Percentiles rank a stretch among this genome's conserved stretches.
These are phyloP conservation scores for Cyclotella baltica DNA, from an alignment of 108 stramenopile species.

Conservation along the genomic window DNA sequence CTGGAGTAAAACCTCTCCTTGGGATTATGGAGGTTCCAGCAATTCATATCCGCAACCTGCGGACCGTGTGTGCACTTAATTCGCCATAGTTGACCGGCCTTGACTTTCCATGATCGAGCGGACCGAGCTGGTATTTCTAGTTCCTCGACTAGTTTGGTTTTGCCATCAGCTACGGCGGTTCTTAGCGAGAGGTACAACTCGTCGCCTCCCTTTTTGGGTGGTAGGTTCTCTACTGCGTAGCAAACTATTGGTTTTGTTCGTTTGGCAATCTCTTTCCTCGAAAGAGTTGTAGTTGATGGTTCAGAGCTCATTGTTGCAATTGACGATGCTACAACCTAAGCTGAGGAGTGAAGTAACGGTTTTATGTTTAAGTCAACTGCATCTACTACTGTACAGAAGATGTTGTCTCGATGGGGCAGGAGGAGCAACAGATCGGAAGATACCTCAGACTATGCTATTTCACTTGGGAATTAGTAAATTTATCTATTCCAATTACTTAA, in stretches of 20 bases:
- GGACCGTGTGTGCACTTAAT: constrained; percentile 62
- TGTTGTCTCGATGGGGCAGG: no score
- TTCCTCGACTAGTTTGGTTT: constrained; percentile 29
- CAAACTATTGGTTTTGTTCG: constrained; percentile 62
- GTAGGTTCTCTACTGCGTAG: constrained; percentile 59
- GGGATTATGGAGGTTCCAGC: constrained; percentile 49
- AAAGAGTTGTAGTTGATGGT: constrained; percentile 16
- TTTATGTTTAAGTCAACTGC: no score
- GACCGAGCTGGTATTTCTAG: constrained; percentile 56
- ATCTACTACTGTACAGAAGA: no score
- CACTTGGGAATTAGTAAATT: no score
- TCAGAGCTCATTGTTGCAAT: background rate
- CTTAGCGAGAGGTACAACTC: constrained; percentile 50
- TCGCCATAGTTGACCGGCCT: constrained; percentile 58
- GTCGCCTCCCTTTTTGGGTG: constrained; percentile 50
- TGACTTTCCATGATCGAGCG: constrained; percentile 55
- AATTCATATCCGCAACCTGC: constrained; percentile 74
- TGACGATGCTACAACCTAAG: no score
- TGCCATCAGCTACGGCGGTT: constrained; percentile 47
- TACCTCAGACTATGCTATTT: no score
- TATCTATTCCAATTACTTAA: no score
- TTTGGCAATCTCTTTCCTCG: constrained; percentile 51
- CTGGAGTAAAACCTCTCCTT: constrained; percentile 62
- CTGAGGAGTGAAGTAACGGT: no score
- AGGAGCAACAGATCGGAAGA: no score